Base-by-base conservation (phyloP, 345 rosid species). In the Melastoma malabathricum region DNA sequence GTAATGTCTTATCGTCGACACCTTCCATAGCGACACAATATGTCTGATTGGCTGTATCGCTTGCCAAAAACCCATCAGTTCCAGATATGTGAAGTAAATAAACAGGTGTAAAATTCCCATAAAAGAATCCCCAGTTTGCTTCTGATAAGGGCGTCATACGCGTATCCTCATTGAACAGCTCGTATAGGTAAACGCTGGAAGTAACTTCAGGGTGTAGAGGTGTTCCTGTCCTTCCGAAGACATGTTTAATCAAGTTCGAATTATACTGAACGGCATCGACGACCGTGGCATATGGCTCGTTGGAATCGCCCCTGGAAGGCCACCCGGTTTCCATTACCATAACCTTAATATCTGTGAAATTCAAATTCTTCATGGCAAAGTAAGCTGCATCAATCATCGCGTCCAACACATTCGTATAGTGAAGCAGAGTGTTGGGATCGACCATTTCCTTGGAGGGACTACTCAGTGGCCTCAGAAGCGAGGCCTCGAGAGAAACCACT, bases 301-400 rank as follows among this genome's bases (percentile, higher is more conserved):
- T 82, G 0, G 82, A 52, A 57, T 84, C 94, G 3, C 95, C 99
- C 65, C 62, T 60, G 0, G 85, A 81, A 57, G 99, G 99, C 99
- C 99, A 93, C 0, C 99, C 97, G 12, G 66, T 75, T 64, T 84
- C 97, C 0, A 94, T 83, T 18, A 93, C 95, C 46, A 93, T 83
- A 59, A 93, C 84, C 56, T 45, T 69, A 13, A 88, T 88, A 66
- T 84, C 88, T 22, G 94, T 74, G 31, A 93, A 57, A 58, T 93
- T 93, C 52, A 93, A 64, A 62, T 85, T 85, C 70, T 81, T 93
- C 97, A 93, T 84, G 0, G 99, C 83, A 20, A 79, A 81, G 62
- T 83, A 88, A 0, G 95, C 86, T 57, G 99, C 84, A 51, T 93
- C 99, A 1, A 93, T 74, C 99, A 84, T 81, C 6, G 97, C 99